These are phyloP conservation scores for Crithidia sp. DNA, from an alignment of 208 protist genomes.

Conservation along the genomic window DNA sequence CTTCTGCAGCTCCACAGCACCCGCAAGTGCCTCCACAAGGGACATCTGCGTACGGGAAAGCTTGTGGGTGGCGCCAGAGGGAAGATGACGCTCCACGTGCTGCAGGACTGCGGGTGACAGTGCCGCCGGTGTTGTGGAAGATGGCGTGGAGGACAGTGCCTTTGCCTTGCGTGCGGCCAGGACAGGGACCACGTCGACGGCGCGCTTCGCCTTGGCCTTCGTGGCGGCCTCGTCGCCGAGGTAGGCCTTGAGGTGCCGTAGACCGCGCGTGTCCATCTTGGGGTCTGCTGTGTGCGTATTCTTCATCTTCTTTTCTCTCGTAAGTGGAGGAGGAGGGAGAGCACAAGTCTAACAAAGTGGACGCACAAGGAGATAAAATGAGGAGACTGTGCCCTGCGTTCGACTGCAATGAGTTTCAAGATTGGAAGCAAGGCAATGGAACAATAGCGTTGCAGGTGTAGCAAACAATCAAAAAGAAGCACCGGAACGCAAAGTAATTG, in stretches of 20 bases:
- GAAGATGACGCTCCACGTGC: slow-evolving; percentile 22
- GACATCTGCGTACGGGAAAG: slow-evolving; percentile 28
- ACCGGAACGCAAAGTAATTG: too few species aligned
- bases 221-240: slow-evolving; percentile 27
- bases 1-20: neutral
- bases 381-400: too few species aligned
- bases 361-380: too few species aligned
- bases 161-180: slow-evolving; percentile 32
- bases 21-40: slow-evolving; percentile 24
- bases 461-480: too few species aligned
- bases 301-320: too few species aligned
- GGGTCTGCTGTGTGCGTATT: too few species aligned
- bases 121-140: neutral
- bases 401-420: too few species aligned
- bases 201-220: slow-evolving; percentile 48
- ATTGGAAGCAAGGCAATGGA: too few species aligned
- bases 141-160: neutral
- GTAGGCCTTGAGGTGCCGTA: slow-evolving; percentile 59
- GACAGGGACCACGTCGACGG: slow-evolving; percentile 62
- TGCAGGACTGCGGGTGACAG: slow-evolving; percentile 22
- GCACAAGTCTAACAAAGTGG: too few species aligned
- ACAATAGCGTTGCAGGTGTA: too few species aligned
- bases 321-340: too few species aligned
- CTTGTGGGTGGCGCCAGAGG: slow-evolving; percentile 15
- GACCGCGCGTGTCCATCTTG: slow-evolving; percentile 44